These are phyloP conservation scores for Canavalia gladiata DNA, from an alignment of 306 rosid species.

Conservation along the genomic window DNA sequence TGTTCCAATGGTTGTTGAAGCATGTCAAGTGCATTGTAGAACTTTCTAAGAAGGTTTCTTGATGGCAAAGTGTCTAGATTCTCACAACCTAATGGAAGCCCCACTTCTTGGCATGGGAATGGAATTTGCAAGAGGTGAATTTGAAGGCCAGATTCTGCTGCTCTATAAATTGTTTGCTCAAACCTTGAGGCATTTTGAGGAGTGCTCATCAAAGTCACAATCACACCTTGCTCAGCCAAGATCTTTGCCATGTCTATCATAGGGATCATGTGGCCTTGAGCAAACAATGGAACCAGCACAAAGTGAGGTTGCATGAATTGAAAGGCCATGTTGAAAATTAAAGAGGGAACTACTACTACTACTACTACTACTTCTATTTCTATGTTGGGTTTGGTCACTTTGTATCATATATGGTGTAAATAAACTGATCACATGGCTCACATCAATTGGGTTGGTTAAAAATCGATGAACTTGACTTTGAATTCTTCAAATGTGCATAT, in stretches of 20 bases:
- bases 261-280: slow-evolving; percentile 97
- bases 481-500: neutral
- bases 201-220: slow-evolving; percentile 74
- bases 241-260: slow-evolving; percentile 85
- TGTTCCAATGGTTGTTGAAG: slow-evolving; percentile 73
- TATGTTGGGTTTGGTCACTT: neutral
- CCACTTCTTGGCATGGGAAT: slow-evolving; percentile 72
- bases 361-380: neutral
- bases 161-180: slow-evolving; percentile 54
- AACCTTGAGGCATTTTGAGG: slow-evolving; percentile 75
- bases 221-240: slow-evolving; percentile 60
- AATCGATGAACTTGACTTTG: slow-evolving; percentile 46
- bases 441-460: neutral
- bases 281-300: slow-evolving; percentile 78
- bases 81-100: slow-evolving; percentile 75
- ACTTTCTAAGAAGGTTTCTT: slow-evolving; percentile 57
- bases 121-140: slow-evolving; percentile 64
- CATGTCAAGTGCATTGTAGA: slow-evolving; percentile 70
- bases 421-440: neutral
- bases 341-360: neutral
- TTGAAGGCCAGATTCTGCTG: slow-evolving; percentile 51
- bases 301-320: slow-evolving; percentile 64
- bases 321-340: slow-evolving; percentile 37
- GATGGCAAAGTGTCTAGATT: slow-evolving; percentile 80
- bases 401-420: neutral